Base-by-base conservation (phyloP, 2,329 filamentous ascomycete genomes). In the Ophiosphaerella narmari region DNA sequence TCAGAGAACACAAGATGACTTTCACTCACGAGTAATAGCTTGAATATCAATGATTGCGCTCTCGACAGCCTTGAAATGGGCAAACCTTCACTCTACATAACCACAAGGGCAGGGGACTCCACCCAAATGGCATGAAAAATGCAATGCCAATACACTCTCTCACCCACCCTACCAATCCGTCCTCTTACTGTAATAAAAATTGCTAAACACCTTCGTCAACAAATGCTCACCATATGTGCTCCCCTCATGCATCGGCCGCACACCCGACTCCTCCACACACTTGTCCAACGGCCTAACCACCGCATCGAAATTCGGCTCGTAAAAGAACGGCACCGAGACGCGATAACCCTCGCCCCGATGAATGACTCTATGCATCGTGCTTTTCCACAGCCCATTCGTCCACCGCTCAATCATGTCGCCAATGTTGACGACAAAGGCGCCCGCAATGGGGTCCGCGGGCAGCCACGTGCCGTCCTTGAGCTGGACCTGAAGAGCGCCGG, bases 311-410 rank as follows among this genome's bases (percentile, higher is more conserved):
- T 75, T 65, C 45, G 76, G 76, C 57, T 79, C 76, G 54, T 77
- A 80, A 64, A 80, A 80, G 49, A 80, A 80, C 5, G 78, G 78
- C 26, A 80, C 75, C 7, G 65, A 72, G 37, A 78, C 69, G 41
- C 78, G 64, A 39, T 73, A 77, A 6, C 59, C 66, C 7, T 63
- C 61, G 1, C 69, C 70, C 1, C 63, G 54, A 55, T 80, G 77
- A 3, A 80, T 67, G 8, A 80, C 78, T 4, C 77, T 63, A 62
- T 80, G 78, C 31, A 71, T 55, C 1, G 77, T 79, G 21, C 65
- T 72, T 51, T 73, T 72, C 67, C 75, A 78, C 38, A 70, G 23
- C 29, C 74, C 77, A 42, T 75, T 74, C 13, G 77, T 77, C 75
- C 75, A 77, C 37, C 74, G 62, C 64, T 78, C 73, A 52, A 80